Percentiles rank a stretch among this genome's conserved stretches.
Conservation (phyloP, 2,329 filamentous ascomycete species). For the Tolypocladium inflatum region DNA sequence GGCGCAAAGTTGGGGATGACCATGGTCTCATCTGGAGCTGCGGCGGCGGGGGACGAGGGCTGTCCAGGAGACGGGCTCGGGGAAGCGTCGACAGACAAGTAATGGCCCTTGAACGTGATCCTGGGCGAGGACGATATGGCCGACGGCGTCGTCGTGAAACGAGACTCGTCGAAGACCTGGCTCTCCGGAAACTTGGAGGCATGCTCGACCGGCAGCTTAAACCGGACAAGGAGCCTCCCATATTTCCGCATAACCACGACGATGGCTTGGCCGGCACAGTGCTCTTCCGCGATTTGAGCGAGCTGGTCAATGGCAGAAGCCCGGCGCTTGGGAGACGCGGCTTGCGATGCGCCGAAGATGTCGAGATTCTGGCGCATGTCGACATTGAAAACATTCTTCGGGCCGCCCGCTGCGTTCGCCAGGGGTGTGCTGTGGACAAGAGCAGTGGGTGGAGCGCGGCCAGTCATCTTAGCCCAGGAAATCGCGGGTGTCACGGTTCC, state of each 20-base stretch:
- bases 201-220: constrained; percentile 25
- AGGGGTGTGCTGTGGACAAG: constrained; percentile 1
- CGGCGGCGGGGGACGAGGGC: not conserved
- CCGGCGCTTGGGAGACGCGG: constrained; percentile 3
- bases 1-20: not conserved
- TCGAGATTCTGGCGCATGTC: constrained; percentile 24
- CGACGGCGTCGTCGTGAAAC: constrained; percentile 12
- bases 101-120: constrained; percentile 6
- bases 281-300: constrained; percentile 14
- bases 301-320: constrained; percentile 14
- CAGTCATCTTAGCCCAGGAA: constrained; percentile 8
- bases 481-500: constrained; percentile 6
- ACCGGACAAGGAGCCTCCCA: constrained; percentile 24
- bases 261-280: constrained; percentile 19
- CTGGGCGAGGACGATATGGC: constrained; percentile 13
- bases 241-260: constrained; percentile 18
- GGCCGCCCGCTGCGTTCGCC: not conserved
- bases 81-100: not conserved
- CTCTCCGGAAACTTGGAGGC: constrained; percentile 18
- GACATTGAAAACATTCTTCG: constrained; percentile 18
- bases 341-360: constrained; percentile 19
- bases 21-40: constrained; percentile 1
- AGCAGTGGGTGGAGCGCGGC: constrained; percentile 1
- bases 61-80: not conserved
- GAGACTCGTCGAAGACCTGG: constrained; percentile 17